Percentiles rank a stretch among this genome's conserved stretches.
Evolutionary conservation across 1,284 basidiomycete species (phyloP).

Genomic region (Cerioporus squamosus): DNA sequence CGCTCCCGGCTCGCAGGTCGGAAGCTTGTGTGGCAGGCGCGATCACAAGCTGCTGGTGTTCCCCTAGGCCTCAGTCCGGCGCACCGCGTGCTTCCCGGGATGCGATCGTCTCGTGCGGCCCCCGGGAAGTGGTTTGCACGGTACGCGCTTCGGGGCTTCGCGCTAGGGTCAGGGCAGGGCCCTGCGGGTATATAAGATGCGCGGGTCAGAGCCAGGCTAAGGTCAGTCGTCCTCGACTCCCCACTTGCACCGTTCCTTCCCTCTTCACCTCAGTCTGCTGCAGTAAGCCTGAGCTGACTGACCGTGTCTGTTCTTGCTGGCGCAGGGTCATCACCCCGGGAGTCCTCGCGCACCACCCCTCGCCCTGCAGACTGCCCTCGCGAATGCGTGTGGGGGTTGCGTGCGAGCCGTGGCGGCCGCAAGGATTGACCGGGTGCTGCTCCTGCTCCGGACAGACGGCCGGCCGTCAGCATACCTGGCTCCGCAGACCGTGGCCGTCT

Average conservation of each 20-base stretch:
- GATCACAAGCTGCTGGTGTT: neutral
- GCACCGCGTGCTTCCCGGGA: neutral
- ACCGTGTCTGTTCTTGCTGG: neutral
- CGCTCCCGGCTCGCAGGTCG: neutral
- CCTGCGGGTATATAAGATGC: neutral
- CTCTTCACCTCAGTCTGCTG: neutral
- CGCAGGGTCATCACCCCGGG: conserved; percentile 4
- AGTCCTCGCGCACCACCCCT: conserved; percentile 5
- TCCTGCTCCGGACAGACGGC: neutral
- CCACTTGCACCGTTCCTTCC: neutral
- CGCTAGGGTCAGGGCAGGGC: neutral
- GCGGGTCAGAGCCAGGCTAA: neutral
- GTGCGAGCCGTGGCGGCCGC: conserved; percentile 6
- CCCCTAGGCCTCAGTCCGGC: neutral
- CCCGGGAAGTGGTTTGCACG: too few relatives aligned
- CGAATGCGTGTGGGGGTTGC: conserved; percentile 1
- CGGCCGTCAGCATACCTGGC: too few relatives aligned
- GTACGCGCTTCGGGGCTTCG: neutral
- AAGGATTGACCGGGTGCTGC: conserved; percentile 8
- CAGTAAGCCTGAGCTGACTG: neutral
- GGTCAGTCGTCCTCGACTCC: neutral
- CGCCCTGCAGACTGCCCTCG: neutral
- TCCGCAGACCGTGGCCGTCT: too few relatives aligned
- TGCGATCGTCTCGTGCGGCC: neutral
- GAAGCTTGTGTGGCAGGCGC: neutral